Evolutionary conservation across 2,329 filamentous ascomycete genomes (phyloP), one percentile per base, ranked within the genome.

Genomic region (Cordyceps farinosa): DNA sequence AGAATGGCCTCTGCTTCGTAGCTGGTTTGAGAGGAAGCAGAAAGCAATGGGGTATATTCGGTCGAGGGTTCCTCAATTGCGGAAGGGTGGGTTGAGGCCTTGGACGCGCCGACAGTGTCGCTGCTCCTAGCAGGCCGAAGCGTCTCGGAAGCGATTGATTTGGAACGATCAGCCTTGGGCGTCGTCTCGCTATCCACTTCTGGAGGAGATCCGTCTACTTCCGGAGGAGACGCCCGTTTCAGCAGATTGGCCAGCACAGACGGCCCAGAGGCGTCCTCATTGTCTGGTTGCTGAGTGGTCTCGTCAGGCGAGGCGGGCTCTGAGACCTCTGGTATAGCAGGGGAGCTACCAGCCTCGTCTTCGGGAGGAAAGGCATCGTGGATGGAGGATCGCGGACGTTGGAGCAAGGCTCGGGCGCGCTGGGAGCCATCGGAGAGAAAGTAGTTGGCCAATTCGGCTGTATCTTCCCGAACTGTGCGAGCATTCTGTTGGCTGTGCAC

Each of bases 381-480:
- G 22, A 70, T 55, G 1, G 73, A 74, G 15, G 69, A 61, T 64
- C 74, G 70, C 8, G 69, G 66, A 45, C 74, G 72, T 30, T 74
- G 72, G n/a, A 85, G 75, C 64, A 86, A 82, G 10, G 79, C 77
- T 5, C 80, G 76, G 65, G 74, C 78, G 50, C 75, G 77, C 50
- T 73, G 69, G 64, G 81, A 77, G 69, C 83, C 82, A 69, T 90
- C 86, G 45, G 88, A 88, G 34, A 97, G 83, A 56, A 91, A 88
- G 73, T 93, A 92, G 22, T 86, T 91, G 50, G 92, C 92, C 63
- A 97, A 82, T 76, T 96, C 91, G 58, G 92, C 91, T 2, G 92
- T 96, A 72, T 95, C 89, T 76, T 95, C 89, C 67, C 92, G 89
- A 47, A 97, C 89, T 67, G 87, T 90, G 64, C 88, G 86, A 40